A percentile compares a stretch with the other conserved stretches of the same genome.
phyloP scores from a whole-genome alignment of 78 protist genomes.

The Dictyostelium firmibasis region DNA sequence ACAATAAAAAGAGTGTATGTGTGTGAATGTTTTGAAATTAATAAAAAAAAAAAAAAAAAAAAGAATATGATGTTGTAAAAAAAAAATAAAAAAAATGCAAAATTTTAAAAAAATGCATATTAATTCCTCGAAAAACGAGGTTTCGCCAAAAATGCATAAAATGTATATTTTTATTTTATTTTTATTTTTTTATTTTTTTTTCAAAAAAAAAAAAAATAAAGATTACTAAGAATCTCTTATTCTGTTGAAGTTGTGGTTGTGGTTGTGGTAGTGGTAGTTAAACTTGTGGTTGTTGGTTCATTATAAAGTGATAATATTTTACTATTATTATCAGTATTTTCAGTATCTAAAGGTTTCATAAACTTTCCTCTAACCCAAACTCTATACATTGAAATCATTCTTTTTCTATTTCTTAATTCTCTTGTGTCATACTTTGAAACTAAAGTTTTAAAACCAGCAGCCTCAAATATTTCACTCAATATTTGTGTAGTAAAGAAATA shows the following conservation, averaged over 20 bases:
- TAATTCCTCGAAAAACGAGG: not conserved
- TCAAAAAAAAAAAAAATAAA: not conserved
- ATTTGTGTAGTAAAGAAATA: slow-evolving; percentile 67
- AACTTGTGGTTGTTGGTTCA: not conserved
- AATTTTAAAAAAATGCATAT: not conserved
- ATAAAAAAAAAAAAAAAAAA: not conserved
- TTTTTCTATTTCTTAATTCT: slow-evolving; percentile 81
- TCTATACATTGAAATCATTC: slow-evolving; percentile 83
- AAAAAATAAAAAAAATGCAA: no score
- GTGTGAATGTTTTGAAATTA: not conserved
- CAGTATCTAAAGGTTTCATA: slow-evolving; percentile 54
- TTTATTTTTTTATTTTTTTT: not conserved
- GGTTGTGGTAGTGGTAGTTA: not conserved
- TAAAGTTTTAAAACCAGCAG: slow-evolving; percentile 60
- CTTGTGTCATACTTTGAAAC: slow-evolving; percentile 68
- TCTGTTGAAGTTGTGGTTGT: not conserved
- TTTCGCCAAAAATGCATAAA: not conserved
- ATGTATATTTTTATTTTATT: not conserved
- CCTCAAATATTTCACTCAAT: not conserved
- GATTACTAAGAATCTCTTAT: not conserved
- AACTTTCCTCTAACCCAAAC: slow-evolving; percentile 87
- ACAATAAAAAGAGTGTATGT: not conserved
- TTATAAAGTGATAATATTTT: not conserved
- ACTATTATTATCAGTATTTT: not conserved
- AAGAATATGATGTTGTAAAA: not conserved